Conservation (phyloP, 768 basidiomycete species). For the Auriscalpium orientale region DNA sequence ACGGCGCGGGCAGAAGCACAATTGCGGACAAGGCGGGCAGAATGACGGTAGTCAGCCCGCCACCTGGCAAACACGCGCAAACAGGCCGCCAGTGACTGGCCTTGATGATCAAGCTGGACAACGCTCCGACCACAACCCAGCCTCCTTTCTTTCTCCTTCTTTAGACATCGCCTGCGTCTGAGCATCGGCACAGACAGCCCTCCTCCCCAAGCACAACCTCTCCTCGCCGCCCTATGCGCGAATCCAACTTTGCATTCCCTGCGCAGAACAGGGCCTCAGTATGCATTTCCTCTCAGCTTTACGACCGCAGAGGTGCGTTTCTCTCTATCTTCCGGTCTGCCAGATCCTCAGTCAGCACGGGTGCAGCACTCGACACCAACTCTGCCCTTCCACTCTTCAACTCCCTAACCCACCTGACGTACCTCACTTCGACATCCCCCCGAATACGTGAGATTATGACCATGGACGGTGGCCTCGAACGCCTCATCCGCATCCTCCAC, state of each 20-base stretch:
- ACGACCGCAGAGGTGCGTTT: conserved; percentile 81
- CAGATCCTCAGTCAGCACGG: neutral
- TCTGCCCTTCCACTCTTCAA: conserved; percentile 73
- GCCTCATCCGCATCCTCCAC: conserved; percentile 85
- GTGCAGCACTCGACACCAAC: conserved; percentile 43
- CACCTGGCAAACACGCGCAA: conserved; percentile 11
- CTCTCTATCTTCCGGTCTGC: neutral
- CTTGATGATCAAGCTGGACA: conserved; percentile 16
- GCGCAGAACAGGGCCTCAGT: conserved; percentile 93
- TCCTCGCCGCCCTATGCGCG: conserved; percentile 57
- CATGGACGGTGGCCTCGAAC: conserved; percentile 94
- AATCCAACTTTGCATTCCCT: conserved; percentile 92
- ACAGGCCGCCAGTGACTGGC: conserved; percentile 1
- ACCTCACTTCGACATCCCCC: conserved; percentile 95
- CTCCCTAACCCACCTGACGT: conserved; percentile 91
- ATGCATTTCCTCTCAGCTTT: conserved; percentile 89
- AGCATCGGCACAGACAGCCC: neutral
- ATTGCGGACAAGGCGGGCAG: neutral
- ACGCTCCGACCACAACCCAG: conserved; percentile 5
- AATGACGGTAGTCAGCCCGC: neutral
- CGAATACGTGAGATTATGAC: conserved; percentile 98
- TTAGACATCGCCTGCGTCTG: neutral
- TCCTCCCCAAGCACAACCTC: neutral
- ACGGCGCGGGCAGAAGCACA: neutral
- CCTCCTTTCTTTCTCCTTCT: neutral